Base-by-base conservation (phyloP, 495 filamentous ascomycete species). In the Hyaloscypha bicolor region DNA sequence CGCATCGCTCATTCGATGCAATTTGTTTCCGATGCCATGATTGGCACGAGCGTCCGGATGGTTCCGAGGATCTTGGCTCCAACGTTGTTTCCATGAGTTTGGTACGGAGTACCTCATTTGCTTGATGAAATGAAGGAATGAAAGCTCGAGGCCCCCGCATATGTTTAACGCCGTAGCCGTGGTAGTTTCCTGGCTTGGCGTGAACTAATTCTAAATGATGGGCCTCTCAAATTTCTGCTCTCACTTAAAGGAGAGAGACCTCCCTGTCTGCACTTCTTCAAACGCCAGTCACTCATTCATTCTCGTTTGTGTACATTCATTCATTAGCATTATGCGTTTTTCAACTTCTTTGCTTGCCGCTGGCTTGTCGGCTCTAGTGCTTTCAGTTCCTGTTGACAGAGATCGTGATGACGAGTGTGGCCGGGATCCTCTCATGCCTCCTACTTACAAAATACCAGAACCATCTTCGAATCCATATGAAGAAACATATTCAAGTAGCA, bases 251-350 rank as follows among this genome's bases (percentile, higher is more conserved):
- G 58, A 59, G 53, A 21, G 19, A 2, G 33, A 42, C 58, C 39
- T 39, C 30, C 30, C 25, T 3, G 2, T 39, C 53, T 60, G 51
- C 25, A 31, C 16, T 55, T 53, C 32, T 16, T 52, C 58, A 55
- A 59, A 14, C 57, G 5, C 37, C 58, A 60, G n/a, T 67, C 64
- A 55, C 64, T 53, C 56, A 48, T 48, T 48, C 16, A 56, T 6
- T 29, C 35, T 63, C 57, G 29, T 48, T 32, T 19, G 8, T 60
- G 53, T 31, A 62, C 22, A 52, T 35, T 59, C 48, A 39, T 53
- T 68, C 51, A 19, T 63, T 45, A 37, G 21, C 35, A 31, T 32
- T 14, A 71, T 71, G 69, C 69, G 56, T 45, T 71, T 67, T 59
- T 66, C 64, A 71, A 53, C 25, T 31, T 51, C 33, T 60, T 35